Evolutionary conservation across 176 grass and related monocot species (phyloP), one percentile per base, ranked within the genome.

Genomic region (Bothriochloa decipiens): DNA sequence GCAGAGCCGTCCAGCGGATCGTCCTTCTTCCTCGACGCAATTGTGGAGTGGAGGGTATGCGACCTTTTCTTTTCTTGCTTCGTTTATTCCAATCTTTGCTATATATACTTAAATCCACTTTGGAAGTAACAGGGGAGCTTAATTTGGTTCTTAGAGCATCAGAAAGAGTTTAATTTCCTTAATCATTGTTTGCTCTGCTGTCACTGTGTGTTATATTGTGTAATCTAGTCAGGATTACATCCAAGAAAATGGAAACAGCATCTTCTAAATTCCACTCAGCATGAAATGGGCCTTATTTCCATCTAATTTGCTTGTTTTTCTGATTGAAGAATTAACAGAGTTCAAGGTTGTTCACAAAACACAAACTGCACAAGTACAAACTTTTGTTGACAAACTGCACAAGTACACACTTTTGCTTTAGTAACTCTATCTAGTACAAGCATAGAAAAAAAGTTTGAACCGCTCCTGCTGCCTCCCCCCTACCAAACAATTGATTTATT

Each of bases 1-100:
- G 83, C 87, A 2, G 84, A 98, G 82, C 93, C 93, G 3, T 95
- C 93, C 28, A 76, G 73, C 5, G 96, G 92, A 6, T 95, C 95
- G 1, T 92, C 96, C n/a, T 98, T 98, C 81, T 85, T 98, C n/a
- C 85, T 88, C 22, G 93, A 98, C 41, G 78, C 83, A 61, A 80
- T 98, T 16, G 18, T 93, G 49, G 82, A 95, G 45, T 95, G 96
- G 96, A 90, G 90, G 72, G 96, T 98, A 80, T 61, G 80, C 47
- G n/a, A n/a, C 63, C 58, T 61, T 18, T 26, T 18, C 7, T 66
- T 84, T 53, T n/a, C 3, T 61, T 78, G 37, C 33, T 69, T 68
- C 18, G 8, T 17, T 85, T 83, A 16, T 79, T 74, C 13, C 26
- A 29, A 29, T 63, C 6, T 87, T 58, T 67, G 11, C 7, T 33